phyloP scores from a whole-genome alignment of 768 basidiomycete species.

The Nevesoporus exiguus region DNA sequence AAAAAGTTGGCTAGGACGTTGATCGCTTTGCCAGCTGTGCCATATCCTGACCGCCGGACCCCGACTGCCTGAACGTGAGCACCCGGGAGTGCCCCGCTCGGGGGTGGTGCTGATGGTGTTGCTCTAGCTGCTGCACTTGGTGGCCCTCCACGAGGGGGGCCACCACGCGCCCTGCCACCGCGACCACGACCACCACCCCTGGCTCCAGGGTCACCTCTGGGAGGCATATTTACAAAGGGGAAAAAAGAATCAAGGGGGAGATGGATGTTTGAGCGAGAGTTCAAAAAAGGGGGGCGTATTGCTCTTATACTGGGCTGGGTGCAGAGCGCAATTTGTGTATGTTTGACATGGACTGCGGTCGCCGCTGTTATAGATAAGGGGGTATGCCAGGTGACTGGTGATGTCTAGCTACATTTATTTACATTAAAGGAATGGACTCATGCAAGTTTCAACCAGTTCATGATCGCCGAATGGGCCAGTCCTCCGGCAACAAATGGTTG shows the following conservation, averaged over 20 bases:
- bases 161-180: conserved; percentile 27
- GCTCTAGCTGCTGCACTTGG: conserved; percentile 17
- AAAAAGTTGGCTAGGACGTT: conserved; percentile 61
- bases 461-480: conserved; percentile 51
- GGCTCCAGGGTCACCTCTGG: conserved; percentile 26
- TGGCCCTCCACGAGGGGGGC: conserved; percentile 30
- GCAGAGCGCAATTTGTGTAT: conserved; percentile 21
- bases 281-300: conserved; percentile 1
- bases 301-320: conserved; percentile 18
- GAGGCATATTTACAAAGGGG: conserved; percentile 36
- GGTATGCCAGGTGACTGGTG: neutral
- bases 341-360: conserved; percentile 16
- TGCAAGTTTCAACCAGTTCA: conserved; percentile 54
- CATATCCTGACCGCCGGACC: conserved; percentile 65
- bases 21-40: conserved; percentile 48
- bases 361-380: conserved; percentile 23
- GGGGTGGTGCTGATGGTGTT: conserved; percentile 26
- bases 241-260: conserved; percentile 2
- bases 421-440: conserved; percentile 15
- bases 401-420: neutral
- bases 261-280: conserved; percentile 20
- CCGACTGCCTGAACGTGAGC: conserved; percentile 52
- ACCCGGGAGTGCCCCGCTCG: conserved; percentile 32
- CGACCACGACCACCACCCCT: conserved; percentile 25
- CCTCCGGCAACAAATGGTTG: conserved; percentile 53